These are phyloP conservation scores for Gossypium schwendimanii DNA, from an alignment of 441 rosid species.

Conservation along the genomic window DNA sequence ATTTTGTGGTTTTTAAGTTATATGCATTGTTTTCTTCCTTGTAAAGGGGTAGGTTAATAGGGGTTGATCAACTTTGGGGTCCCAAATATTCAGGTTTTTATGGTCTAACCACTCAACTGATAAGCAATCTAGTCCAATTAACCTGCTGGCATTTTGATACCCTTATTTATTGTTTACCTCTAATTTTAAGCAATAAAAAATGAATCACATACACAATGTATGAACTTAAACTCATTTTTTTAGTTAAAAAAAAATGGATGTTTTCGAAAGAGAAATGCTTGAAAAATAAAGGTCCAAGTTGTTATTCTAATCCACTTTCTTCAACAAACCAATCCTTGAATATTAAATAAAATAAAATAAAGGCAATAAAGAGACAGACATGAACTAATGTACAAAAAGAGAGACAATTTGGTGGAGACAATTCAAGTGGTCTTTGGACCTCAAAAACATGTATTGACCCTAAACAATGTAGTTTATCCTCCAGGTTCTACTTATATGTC, in stretches of 20 bases:
- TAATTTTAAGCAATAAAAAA: not conserved
- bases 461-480: conserved; percentile 5
- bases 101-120: conserved; percentile 7
- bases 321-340: not conserved
- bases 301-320: conserved; percentile 11
- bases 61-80: not conserved
- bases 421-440: conserved; percentile 14
- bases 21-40: not conserved
- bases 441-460: conserved; percentile 12
- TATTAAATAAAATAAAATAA: too few species aligned
- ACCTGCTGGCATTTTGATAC: conserved; percentile 3
- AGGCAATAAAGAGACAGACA: not conserved
- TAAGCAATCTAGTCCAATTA: conserved; percentile 15
- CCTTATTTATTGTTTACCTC: conserved; percentile 6
- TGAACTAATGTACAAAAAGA: conserved; percentile 22
- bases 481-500: not conserved
- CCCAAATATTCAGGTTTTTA: not conserved
- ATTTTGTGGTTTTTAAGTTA: too few species aligned
- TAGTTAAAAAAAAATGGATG: not conserved
- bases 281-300: not conserved
- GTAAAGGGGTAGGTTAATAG: not conserved
- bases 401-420: conserved; percentile 21
- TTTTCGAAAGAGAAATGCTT: not conserved
- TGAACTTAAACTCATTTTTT: not conserved
- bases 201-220: not conserved